Conservation (phyloP, 1,284 basidiomycete genomes). For the Ceratobasidium sp. region DNA sequence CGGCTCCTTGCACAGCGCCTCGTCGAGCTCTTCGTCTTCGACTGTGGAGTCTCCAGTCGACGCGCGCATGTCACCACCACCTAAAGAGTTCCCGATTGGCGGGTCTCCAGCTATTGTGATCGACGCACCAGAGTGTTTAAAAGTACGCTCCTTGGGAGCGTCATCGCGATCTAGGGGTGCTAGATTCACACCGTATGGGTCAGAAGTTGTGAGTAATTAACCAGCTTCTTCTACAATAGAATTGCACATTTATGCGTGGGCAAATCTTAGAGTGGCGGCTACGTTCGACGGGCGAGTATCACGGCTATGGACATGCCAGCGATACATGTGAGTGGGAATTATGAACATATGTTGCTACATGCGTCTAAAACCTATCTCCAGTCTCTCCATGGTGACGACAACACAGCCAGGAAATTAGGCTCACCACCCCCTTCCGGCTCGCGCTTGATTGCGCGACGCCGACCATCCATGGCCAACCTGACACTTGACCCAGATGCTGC, state of each 20-base stretch:
- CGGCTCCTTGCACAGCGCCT: conserved; percentile 12
- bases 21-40: conserved; percentile 17
- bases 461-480: conserved; percentile 41
- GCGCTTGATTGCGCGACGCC: conserved; percentile 42
- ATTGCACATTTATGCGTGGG: conserved; percentile 15
- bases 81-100: conserved; percentile 10
- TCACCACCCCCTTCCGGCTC: conserved; percentile 32
- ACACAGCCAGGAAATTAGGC: conserved; percentile 13
- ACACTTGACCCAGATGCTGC: conserved; percentile 42
- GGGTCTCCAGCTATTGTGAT: conserved; percentile 41
- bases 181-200: conserved; percentile 38
- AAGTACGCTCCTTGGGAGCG: conserved; percentile 32
- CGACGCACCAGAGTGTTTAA: conserved; percentile 38
- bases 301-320: conserved; percentile 35
- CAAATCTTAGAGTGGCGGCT: conserved; percentile 27
- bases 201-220: conserved; percentile 35
- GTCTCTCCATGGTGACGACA: conserved; percentile 41
- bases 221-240: background rate
- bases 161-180: conserved; percentile 37
- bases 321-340: conserved; percentile 29
- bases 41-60: conserved; percentile 30
- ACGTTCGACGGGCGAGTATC: conserved; percentile 38
- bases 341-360: background rate
- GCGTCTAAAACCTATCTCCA: background rate
- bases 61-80: conserved; percentile 11